These are phyloP conservation scores for Vigna unguiculata DNA, from an alignment of 306 rosid species.

Conservation along the genomic window DNA sequence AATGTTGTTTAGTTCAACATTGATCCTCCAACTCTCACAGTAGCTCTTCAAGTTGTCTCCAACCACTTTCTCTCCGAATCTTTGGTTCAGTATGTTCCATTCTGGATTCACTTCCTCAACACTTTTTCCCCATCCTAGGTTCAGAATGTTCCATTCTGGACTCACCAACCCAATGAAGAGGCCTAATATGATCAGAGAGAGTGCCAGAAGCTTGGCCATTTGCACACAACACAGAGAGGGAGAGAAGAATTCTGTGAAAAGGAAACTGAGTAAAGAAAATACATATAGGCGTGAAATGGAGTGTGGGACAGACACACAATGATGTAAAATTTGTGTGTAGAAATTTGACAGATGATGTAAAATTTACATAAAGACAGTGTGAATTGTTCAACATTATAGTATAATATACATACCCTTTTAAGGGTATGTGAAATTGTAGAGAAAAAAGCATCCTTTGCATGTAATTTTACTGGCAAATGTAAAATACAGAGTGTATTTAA, in stretches of 20 bases:
- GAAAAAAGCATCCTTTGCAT: not conserved
- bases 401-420: not conserved
- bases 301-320: too few relatives aligned
- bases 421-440: not conserved
- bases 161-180: constrained; percentile 45
- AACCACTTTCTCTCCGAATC: constrained; percentile 17
- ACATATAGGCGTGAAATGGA: constrained; percentile 40
- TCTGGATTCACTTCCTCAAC: constrained; percentile 50
- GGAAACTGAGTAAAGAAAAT: not conserved
- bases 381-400: not conserved
- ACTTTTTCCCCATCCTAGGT: constrained; percentile 29
- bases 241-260: constrained; percentile 22
- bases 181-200: constrained; percentile 47
- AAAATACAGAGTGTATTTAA: not conserved
- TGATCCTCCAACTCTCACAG: constrained; percentile 84
- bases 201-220: constrained; percentile 53
- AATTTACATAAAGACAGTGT: not conserved
- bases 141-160: constrained; percentile 70
- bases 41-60: constrained; percentile 60
- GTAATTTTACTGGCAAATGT: not conserved
- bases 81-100: constrained; percentile 65
- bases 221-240: not conserved
- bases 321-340: too few relatives aligned
- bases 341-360: not conserved
- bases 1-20: constrained; percentile 60